Evolutionary conservation across 148 eudicot species (phyloP), one percentile per base, ranked within the genome.

Genomic region (Chenopodium formosanum): DNA sequence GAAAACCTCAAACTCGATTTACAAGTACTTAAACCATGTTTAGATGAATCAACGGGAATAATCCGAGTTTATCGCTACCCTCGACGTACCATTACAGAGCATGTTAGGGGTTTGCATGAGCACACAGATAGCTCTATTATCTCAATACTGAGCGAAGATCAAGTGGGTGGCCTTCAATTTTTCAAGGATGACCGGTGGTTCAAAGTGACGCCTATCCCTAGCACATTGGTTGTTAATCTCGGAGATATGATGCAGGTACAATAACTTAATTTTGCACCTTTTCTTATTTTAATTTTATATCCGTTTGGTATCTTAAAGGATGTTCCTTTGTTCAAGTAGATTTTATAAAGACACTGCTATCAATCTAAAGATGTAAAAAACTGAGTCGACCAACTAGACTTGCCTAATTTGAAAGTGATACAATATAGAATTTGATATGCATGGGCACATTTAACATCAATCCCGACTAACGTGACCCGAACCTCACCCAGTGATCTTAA

Each of bases 181-280:
- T 77, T 74, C 78, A 94, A 87, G 73, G 89, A 87, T 47, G 65
- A 85, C n/a, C 7, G 75, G 2, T 94, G 97, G 97, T 67, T 87
- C 0, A 84, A 90, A 69, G 91, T 89, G 0, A 62, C 81, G 4
- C 92, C 97, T 2, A 75, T 88, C 37, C 86, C 87, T 23, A 68
- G 60, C 79, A 87, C 97, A 1, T 84, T 94, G 8, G 50, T 94
- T n/a, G 88, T 94, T 81, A 85, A 91, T 79, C 85, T 94, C 70
- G 97, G 97, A 60, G 97, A 94, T 65, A 85, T 94, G 91, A 83
- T 92, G 88, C 97, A 94, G 95, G 97, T 93, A 81, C 9, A 14
- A 19, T 60, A 0, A 3, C 7, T 76, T 34, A 14, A 16, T 29
- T 22, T 19, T 32, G 17, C 16, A 12, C 3, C 20, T 13, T 56